These are phyloP conservation scores for Lichenothelia convexa DNA, from an alignment of 495 filamentous ascomycete genomes.

Conservation along the genomic window DNA sequence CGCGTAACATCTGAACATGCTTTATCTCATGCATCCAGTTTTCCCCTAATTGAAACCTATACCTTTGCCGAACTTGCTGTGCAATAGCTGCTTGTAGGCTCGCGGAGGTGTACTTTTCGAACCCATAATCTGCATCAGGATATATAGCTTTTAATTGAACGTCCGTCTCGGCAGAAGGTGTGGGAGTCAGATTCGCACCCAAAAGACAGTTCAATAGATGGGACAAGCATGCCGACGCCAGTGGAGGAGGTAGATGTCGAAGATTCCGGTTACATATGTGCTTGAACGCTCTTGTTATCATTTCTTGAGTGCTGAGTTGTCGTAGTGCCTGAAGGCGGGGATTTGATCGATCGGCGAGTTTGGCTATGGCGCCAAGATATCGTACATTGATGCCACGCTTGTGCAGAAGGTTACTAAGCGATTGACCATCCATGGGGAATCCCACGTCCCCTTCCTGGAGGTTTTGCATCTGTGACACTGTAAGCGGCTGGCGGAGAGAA, in stretches of 20 bases:
- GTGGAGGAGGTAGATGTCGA: constrained; percentile 56
- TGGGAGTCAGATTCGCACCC: constrained; percentile 54
- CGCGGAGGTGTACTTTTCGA: constrained; percentile 57
- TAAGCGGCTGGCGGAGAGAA: not conserved
- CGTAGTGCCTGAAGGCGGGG: constrained; percentile 58
- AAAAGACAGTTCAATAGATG: constrained; percentile 93
- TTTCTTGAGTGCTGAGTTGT: constrained; percentile 67
- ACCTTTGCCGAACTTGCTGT: constrained; percentile 52
- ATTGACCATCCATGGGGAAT: constrained; percentile 95
- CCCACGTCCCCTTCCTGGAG: constrained; percentile 83
- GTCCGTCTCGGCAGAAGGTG: constrained; percentile 61
- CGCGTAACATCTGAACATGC: constrained; percentile 71
- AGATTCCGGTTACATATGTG: constrained; percentile 68
- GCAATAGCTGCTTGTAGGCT: constrained; percentile 51
- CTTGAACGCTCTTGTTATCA: constrained; percentile 87
- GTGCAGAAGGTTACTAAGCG: constrained; percentile 74
- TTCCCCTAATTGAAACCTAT: constrained; percentile 50
- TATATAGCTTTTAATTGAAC: constrained; percentile 55
- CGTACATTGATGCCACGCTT: constrained; percentile 95
- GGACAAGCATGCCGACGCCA: constrained; percentile 56
- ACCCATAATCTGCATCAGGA: constrained; percentile 64
- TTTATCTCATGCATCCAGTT: constrained; percentile 47
- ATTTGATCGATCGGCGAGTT: constrained; percentile 45
- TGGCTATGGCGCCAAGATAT: constrained; percentile 73
- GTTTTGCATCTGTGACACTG: constrained; percentile 42